phyloP scores from a whole-genome alignment of 2,329 filamentous ascomycete species.

The Boeremia exigua region DNA sequence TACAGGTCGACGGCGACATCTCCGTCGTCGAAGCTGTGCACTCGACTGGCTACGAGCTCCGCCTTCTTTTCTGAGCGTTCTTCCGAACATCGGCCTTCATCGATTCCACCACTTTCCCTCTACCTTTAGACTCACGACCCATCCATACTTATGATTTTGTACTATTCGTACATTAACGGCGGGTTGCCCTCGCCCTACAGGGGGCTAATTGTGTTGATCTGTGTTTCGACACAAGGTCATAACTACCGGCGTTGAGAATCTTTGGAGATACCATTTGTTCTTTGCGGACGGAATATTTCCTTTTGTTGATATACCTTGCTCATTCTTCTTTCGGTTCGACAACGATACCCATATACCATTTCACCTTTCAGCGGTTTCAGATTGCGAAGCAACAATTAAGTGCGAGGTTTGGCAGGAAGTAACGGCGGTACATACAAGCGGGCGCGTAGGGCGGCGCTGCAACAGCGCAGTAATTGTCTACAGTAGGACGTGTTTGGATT shows the following conservation, averaged over 20 bases:
- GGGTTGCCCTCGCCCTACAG: conserved; percentile 16
- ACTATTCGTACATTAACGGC: conserved; percentile 38
- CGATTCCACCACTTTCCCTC: conserved; percentile 15
- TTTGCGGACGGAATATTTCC: conserved; percentile 25
- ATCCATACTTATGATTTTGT: conserved; percentile 41
- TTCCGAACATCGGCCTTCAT: background rate
- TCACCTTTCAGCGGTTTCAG: conserved; percentile 30
- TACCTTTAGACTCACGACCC: conserved; percentile 24
- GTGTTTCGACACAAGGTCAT: conserved; percentile 15
- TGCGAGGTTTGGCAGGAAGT: conserved; percentile 25
- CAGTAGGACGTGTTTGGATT: conserved; percentile 13
- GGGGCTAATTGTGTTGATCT: conserved; percentile 24
- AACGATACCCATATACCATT: conserved; percentile 49
- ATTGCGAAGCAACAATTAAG: conserved; percentile 32
- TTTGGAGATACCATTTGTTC: conserved; percentile 40
- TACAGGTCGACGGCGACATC: conserved; percentile 57
- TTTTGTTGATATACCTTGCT: conserved; percentile 28
- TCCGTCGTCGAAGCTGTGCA: conserved; percentile 51
- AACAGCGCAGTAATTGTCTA: conserved; percentile 27
- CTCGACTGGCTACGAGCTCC: conserved; percentile 57
- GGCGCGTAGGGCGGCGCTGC: conserved; percentile 20
- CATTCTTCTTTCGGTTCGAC: conserved; percentile 34
- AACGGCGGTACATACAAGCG: conserved; percentile 22
- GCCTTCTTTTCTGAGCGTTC: conserved; percentile 52
- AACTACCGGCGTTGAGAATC: conserved; percentile 30